Evolutionary conservation across 2,329 filamentous ascomycete species (phyloP), one percentile per base, ranked within the genome.

Genomic region (Pestalotiopsis fici): DNA sequence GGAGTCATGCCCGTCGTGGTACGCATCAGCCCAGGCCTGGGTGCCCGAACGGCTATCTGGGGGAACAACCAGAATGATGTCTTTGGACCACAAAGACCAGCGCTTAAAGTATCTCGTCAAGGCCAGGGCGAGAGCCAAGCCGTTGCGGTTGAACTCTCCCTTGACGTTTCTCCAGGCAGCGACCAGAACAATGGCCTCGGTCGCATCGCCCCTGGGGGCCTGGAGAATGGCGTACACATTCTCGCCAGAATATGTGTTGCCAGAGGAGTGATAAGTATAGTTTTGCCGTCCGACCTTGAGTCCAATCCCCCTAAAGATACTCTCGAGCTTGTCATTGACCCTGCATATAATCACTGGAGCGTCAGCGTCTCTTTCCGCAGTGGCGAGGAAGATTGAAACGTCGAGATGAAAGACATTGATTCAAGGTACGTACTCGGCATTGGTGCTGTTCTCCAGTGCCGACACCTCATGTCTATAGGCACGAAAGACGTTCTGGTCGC

Each of bases 51-150:
- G 92, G 78, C 94, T 97, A 80, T 99, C 96, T 0, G 93, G 91
- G 0, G 96, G 91, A 59, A 99, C 87, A 5, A 99, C 82, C 73
- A 99, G 90, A 67, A 99, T 95, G 72, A 99, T 97, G 78, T 99
- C 96, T 80, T 99, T 99, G 68, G 95, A 98, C 96, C 96, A 99
- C 31, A 99, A 86, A 65, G 94, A 98, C 96, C 96, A 99, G 73
- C 92, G 89, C 80, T 97, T 97, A 83, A 99, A 98, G 81, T 99
- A 99, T 71, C 96, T 89, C 31, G 94, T 93, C 72, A 99, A 81
- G 0, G 95, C 95, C 74, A 99, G 82, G 2, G 94, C 91, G 37
- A 99, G 86, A 7, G 94, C 91, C 5, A 99, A 90, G 21, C 95
- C 96, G 69, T 95, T 96, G 70, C 91, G 87, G 80, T 99, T 99